Evolutionary conservation across 2,329 filamentous ascomycete genomes (phyloP), one percentile per base, ranked within the genome.

Genomic region (Cordyceps javanica): DNA sequence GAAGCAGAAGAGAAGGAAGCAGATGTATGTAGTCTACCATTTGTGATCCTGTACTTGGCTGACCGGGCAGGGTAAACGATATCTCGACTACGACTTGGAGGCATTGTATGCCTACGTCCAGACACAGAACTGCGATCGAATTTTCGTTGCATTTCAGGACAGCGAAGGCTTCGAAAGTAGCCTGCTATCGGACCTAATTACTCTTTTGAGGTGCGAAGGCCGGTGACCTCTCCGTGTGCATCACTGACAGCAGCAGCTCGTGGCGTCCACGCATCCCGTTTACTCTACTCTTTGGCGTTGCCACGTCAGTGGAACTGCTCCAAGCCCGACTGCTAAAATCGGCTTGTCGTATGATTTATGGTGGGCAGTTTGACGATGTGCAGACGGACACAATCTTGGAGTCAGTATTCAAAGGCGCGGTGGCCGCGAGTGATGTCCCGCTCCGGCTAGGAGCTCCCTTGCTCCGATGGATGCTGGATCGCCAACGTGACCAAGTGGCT

Each of bases 231-330:
- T 32, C 16, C n/a, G 21, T 42, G 32, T 10, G 19, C 25, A 55
- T 32, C 49, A 44, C 54, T 64, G 77, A 81, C 60, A 28, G 1
- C n/a, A n/a, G 30, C 53, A 74, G 72, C 58, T 77, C 77, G 4
- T 94, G 90, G 88, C 80, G 83, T 9, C 82, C 89, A 62, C 86
- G 88, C 25, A 88, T 94, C 48, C 87, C 87, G 0, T 91, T 94
- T 62, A 82, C 88, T 1, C 75, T 91, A 1, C 75, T 95, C 1
- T 89, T 94, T 64, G 90, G 89, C 42, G 82, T 95, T 57, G 90
- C 89, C 28, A 94, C 90, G 0, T 92, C 89, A 2, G 82, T 91
- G 34, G 89, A 93, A 62, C 82, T 90, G 34, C 86, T 94, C 60
- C 87, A 91, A 67, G 86, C 88, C 53, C 81, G 90, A 16, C 74